Evolutionary conservation across 805 yeast species (phyloP).

Genomic region (Candida endomychidarum): DNA sequence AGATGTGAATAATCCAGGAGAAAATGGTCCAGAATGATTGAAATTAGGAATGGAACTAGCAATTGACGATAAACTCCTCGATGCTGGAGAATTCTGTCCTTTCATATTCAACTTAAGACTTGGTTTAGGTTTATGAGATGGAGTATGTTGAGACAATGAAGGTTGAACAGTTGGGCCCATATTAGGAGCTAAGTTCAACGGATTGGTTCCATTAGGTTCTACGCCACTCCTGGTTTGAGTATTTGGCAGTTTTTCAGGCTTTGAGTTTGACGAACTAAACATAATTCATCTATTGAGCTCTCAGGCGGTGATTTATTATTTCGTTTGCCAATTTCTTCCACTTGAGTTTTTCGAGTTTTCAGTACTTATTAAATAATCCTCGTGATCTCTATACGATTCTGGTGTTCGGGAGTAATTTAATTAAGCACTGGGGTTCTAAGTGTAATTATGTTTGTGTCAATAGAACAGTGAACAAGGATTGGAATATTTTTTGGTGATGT

Average conservation of each 20-base stretch:
- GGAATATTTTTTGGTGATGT: not conserved
- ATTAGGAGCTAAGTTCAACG: not conserved
- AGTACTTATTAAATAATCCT: too few relatives aligned
- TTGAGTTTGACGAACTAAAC: not conserved
- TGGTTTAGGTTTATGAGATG: slow-evolving; percentile 11
- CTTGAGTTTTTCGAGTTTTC: too few relatives aligned
- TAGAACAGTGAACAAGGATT: not conserved
- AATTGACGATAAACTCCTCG: slow-evolving; percentile 12
- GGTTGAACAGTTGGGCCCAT: slow-evolving; percentile 2
- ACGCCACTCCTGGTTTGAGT: not conserved
- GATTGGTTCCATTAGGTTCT: not conserved
- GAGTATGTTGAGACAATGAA: not conserved
- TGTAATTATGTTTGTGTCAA: too few relatives aligned
- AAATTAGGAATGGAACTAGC: slow-evolving; percentile 13
- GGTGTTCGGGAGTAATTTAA: too few relatives aligned
- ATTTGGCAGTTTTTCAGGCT: slow-evolving; percentile 4
- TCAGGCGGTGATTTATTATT: not conserved
- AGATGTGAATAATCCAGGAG: slow-evolving; percentile 17
- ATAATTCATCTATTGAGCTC: not conserved
- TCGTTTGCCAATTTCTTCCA: too few relatives aligned
- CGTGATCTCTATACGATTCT: too few relatives aligned
- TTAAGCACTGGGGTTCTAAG: too few relatives aligned
- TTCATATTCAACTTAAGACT: slow-evolving; percentile 17
- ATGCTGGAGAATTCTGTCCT: slow-evolving; percentile 9
- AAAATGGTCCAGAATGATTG: slow-evolving; percentile 16